Base-by-base conservation (phyloP, 495 filamentous ascomycete species). In the Lasiosphaeria ovina region DNA sequence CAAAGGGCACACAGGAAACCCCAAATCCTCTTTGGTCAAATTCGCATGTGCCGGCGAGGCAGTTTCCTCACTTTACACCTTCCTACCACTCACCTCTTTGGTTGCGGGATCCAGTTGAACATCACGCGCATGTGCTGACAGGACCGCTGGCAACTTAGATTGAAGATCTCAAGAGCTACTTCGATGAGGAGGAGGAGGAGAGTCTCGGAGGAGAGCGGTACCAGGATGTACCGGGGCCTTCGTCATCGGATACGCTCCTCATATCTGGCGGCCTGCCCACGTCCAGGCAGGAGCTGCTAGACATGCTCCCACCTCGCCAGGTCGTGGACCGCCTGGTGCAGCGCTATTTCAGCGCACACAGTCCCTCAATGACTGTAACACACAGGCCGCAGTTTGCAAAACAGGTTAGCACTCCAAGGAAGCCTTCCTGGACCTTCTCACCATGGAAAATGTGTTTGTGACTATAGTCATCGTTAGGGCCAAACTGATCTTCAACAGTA, bases 261-360 rank as follows among this genome's bases (percentile, higher is more conserved):
- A 40, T 66, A 31, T 68, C 70, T 3, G 57, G 64, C 8, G 63
- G 66, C 12, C 65, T 62, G 24, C 57, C 58, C 9, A 69, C 55
- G 38, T 71, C 67, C 59, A 77, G 69, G 38, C 54, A 65, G 24
- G 73, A 79, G 4, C 62, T 82, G 11, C 38, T 82, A 10, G 69
- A 65, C 50, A 55, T 72, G 45, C 62, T 83, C 9, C 77, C 81
- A 24, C 55, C 70, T 11, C 73, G 72, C 40, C 33, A 66, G 0
- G 61, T 78, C 5, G 70, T 75, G 32, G 78, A 79, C 52, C 62
- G 73, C 54, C 56, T 83, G 36, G 74, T 81, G 50, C 75, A 75
- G 62, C 70, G 74, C 50, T 82, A 81, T 63, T 80, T 84, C 63
- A 75, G 75, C 59, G 78, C 78, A 12, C 74, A 74, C 55, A 77